A percentile compares a stretch with the other conserved stretches of the same genome.
phyloP scores from a whole-genome alignment of 805 yeast species.

The Saccharomyces mikatae region DNA sequence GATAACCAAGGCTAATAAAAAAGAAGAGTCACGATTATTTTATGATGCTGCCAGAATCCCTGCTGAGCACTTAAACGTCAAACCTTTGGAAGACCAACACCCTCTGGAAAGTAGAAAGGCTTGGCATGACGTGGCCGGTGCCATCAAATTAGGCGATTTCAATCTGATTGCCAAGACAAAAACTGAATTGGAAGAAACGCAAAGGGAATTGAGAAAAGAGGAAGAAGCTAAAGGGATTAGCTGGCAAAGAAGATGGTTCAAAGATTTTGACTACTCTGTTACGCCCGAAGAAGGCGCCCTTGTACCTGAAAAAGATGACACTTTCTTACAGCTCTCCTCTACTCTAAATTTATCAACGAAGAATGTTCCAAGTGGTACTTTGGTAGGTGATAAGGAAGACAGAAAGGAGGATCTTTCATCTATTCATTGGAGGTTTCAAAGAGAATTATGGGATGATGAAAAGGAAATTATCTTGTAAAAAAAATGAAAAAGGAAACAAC shows the following conservation, averaged over 20 bases:
- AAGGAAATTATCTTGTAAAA: constrained; percentile 43
- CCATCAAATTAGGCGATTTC: constrained; percentile 69
- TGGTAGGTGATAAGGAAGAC: constrained; percentile 51
- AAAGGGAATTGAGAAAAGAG: constrained; percentile 71
- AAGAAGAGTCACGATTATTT: constrained; percentile 33
- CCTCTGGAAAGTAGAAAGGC: constrained; percentile 81
- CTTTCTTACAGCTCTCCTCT: constrained; percentile 37
- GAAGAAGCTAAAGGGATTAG: constrained; percentile 57
- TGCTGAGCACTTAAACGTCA: constrained; percentile 59
- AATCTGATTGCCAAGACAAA: constrained; percentile 71
- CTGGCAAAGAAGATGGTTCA: constrained; percentile 88
- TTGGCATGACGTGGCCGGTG: constrained; percentile 87
- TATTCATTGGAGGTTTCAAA: constrained; percentile 65
- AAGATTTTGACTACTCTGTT: constrained; percentile 36
- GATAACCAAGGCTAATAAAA: constrained; percentile 45
- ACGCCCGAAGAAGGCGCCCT: constrained; percentile 21
- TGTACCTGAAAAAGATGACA: constrained; percentile 29
- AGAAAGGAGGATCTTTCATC: constrained; percentile 36
- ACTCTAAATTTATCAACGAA: constrained; percentile 50
- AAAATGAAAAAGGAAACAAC: background rate
- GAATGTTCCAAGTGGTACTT: constrained; percentile 64
- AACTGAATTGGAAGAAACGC: constrained; percentile 73
- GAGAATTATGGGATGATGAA: constrained; percentile 51
- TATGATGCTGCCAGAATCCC: constrained; percentile 52
- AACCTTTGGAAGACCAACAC: constrained; percentile 77